Base-by-base conservation (phyloP, 148 eudicot genomes). In the Vaccinium vitisidaea region DNA sequence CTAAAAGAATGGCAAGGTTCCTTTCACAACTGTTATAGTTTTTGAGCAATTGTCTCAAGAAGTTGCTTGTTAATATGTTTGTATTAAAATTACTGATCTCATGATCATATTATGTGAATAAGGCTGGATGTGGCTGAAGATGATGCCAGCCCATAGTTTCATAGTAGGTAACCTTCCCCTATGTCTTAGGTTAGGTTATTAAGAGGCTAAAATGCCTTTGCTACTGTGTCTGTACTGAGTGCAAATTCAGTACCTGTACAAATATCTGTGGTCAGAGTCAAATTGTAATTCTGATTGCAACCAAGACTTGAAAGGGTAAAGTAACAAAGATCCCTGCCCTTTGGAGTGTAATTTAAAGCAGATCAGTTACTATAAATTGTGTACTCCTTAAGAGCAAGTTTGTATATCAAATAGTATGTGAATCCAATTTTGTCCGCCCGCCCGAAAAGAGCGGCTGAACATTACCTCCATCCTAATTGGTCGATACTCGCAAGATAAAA, bases 221-320 rank as follows among this genome's bases (percentile, higher is more conserved):
- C 14, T 16, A 56, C 16, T n/a, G 21, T 16, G 53, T 13, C n/a
- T 70, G 73, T 82, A 58, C 27, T 8, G 1, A 73, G 55, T 73
- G 80, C 69, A 75, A 74, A 74, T 83, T 27, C 23, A 46, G 84
- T 83, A 70, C 14, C 21, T 74, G 84, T 83, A 74, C 19, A 53
- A 27, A 19, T 59, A 21, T 54, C 27, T 70, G 79, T 73, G 58
- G 48, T 75, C 43, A 25, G 23, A 36, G 50, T 75, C 23, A 16
- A 7, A 8, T 19, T 75, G 48, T 43, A 19, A 16, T 75, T 39
- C 53, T 18, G 46, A 73, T 50, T 8, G 8, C 11, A 1, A 6
- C 53, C 7, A 50, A 50, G 53, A 8, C 53, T 50, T 7, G 11
- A 10, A 50, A 50, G 1, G 53, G 53, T 8, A 8, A 50, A 50